Evolutionary conservation across 1,139 yeast genomes (phyloP).

Genomic region (Geotrichum reessii): DNA sequence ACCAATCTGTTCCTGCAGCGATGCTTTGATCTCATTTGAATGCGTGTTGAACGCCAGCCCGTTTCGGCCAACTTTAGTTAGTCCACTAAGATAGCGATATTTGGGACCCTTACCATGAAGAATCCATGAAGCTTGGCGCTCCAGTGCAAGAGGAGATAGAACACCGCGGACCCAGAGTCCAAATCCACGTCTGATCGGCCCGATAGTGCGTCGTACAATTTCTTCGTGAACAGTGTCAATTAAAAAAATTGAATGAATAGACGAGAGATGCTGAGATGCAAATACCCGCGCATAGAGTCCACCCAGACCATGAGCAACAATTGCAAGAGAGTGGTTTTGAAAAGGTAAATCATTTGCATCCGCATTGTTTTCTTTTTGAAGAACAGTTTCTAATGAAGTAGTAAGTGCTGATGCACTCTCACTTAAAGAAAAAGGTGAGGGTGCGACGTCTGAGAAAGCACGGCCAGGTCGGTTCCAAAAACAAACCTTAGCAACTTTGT

Average conservation of each 20-base stretch:
- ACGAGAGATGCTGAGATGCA: slow-evolving; percentile 58
- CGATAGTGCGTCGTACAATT: slow-evolving; percentile 41
- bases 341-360: slow-evolving; percentile 8
- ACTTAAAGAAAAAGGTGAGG: slow-evolving; percentile 69
- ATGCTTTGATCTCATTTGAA: slow-evolving; percentile 44
- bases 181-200: slow-evolving; percentile 46
- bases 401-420: slow-evolving; percentile 56
- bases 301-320: slow-evolving; percentile 81
- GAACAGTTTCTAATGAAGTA: slow-evolving; percentile 41
- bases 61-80: slow-evolving; percentile 37
- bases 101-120: slow-evolving; percentile 49
- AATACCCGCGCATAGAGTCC: slow-evolving; percentile 71
- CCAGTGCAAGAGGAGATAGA: slow-evolving; percentile 57
- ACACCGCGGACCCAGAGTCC: slow-evolving; percentile 63
- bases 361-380: slow-evolving; percentile 5
- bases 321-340: slow-evolving; percentile 44
- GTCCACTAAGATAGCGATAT: slow-evolving; percentile 46
- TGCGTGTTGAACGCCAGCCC: slow-evolving; percentile 14
- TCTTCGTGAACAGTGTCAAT: slow-evolving; percentile 80
- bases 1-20: slow-evolving; percentile 70
- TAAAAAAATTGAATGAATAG: slow-evolving; percentile 46
- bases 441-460: slow-evolving; percentile 76
- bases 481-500: slow-evolving; percentile 65
- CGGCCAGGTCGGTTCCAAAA: slow-evolving; percentile 85
- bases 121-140: slow-evolving; percentile 43